These are phyloP conservation scores for Parastagonospora avenae DNA, from an alignment of 2,329 filamentous ascomycete species.

Conservation along the genomic window DNA sequence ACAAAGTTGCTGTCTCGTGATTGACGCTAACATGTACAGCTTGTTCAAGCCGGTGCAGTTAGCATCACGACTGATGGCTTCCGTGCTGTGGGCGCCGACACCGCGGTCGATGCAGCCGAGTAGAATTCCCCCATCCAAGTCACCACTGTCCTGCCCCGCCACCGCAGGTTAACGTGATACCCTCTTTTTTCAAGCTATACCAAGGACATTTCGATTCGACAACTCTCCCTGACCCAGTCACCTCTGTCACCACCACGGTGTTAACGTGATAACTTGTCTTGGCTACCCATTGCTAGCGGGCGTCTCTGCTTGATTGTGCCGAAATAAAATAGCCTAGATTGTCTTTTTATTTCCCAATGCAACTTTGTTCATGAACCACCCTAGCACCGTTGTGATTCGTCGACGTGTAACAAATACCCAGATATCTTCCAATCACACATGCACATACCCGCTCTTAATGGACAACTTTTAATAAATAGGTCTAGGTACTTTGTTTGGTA, in stretches of 20 bases:
- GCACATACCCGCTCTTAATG: no score
- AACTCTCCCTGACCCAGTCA: constrained; percentile 43
- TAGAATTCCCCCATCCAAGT: constrained; percentile 22
- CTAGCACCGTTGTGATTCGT: no score
- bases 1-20: background rate
- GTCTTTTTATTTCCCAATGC: no score
- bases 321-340: background rate
- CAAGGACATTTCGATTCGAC: constrained; percentile 24
- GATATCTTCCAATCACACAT: no score
- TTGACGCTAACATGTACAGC: constrained; percentile 37
- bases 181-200: constrained; percentile 9
- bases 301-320: background rate
- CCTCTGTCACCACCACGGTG: constrained; percentile 42
- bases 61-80: constrained; percentile 84
- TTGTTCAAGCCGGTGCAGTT: constrained; percentile 94
- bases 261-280: constrained; percentile 44
- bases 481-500: no score
- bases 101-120: constrained; percentile 3
- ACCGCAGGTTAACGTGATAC: constrained; percentile 44
- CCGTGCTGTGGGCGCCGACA: constrained; percentile 57
- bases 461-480: no score
- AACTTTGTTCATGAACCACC: no score
- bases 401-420: no score
- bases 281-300: background rate
- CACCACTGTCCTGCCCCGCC: constrained; percentile 39